A percentile compares a stretch with the other conserved stretches of the same genome.
Conservation (phyloP, 2,329 filamentous ascomycete species). For the Aureobasidium mangrovei region DNA sequence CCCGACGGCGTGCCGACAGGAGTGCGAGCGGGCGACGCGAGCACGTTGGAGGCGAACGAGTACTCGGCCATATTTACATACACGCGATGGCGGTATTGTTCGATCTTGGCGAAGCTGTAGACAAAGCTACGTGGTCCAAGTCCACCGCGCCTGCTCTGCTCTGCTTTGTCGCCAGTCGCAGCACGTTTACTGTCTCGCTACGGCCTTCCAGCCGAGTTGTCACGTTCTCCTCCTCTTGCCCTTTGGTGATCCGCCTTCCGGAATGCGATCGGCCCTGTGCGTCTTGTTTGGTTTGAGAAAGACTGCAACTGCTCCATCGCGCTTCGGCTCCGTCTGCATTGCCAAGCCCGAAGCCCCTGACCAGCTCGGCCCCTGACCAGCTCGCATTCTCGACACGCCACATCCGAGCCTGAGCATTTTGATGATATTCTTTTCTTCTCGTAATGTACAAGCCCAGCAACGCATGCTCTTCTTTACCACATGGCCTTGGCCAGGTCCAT, state of each 20-base stretch:
- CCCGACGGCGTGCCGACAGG: not conserved
- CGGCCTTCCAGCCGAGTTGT: not conserved
- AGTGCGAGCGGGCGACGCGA: not conserved
- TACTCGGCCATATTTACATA: not conserved
- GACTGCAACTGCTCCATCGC: slow-evolving; percentile 1
- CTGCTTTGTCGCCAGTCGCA: not conserved
- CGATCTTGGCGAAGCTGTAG: slow-evolving; percentile 2
- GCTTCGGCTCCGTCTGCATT: not conserved
- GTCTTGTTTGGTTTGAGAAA: not conserved
- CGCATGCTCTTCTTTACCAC: no score
- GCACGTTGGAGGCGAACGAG: no score
- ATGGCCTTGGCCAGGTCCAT: no score
- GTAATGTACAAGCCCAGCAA: no score
- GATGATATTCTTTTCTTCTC: no score
- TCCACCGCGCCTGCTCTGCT: not conserved
- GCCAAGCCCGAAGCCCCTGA: not conserved
- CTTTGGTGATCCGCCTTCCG: not conserved
- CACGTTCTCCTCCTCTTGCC: not conserved
- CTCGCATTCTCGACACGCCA: no score
- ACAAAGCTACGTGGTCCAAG: slow-evolving; percentile 9
- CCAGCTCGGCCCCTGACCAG: no score
- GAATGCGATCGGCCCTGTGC: not conserved
- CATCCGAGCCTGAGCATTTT: no score
- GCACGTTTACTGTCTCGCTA: not conserved
- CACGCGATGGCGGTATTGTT: not conserved